Percentiles rank a stretch among this genome's conserved stretches.
phyloP scores from a whole-genome alignment of 2,329 filamentous ascomycete species.

The Chaetothyriales sp. region DNA sequence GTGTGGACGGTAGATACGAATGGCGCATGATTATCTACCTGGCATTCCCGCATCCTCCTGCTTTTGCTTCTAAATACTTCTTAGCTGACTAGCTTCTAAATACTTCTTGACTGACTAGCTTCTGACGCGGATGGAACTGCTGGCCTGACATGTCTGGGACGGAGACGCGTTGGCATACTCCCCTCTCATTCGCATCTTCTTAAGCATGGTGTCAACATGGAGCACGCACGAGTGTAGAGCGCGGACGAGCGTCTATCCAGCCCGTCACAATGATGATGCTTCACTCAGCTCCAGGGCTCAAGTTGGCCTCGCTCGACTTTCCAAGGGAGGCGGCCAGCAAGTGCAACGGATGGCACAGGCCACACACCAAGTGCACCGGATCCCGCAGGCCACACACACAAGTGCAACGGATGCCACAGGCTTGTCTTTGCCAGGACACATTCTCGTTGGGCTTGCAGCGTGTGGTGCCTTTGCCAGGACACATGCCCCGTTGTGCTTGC shows the following conservation, averaged over 20 bases:
- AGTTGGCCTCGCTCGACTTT: background rate
- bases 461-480: no score
- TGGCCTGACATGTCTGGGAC: background rate
- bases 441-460: no score
- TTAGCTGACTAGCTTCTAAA: background rate
- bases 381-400: no score
- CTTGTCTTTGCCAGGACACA: no score
- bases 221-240: background rate
- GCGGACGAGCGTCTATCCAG: background rate
- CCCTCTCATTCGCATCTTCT: background rate
- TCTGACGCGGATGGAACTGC: background rate
- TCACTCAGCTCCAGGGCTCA: background rate
- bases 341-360: background rate
- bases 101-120: background rate
- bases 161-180: background rate
- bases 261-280: no score
- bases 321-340: background rate
- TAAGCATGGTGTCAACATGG: background rate
- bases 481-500: background rate
- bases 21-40: background rate
- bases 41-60: background rate
- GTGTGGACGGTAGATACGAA: background rate
- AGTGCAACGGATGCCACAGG: no score
- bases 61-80: background rate
- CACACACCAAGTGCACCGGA: background rate